Evolutionary conservation across 352 stramenopile species (phyloP), one percentile per base, ranked within the genome.

Genomic region (Phytopythium kandeliae): DNA sequence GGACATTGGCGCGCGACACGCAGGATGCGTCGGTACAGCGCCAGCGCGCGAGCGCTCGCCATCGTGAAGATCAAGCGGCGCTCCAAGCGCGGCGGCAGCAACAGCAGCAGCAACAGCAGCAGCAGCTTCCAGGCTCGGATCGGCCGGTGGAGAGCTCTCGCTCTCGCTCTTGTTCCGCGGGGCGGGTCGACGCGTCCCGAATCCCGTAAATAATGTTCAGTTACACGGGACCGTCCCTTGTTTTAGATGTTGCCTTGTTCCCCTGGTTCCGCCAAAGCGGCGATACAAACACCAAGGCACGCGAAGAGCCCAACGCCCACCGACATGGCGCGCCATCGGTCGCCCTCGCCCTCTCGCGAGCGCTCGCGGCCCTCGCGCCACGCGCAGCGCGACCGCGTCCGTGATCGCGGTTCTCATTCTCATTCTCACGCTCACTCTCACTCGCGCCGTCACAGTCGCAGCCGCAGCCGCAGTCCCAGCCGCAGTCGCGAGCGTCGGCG

Each of bases 21-120:
- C 44, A 92, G 62, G 40, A 90, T 75, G 56, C 78, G 82, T 36
- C 77, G 74, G 51, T 91, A 90, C 34, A 90, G 75, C 46, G 76
- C 57, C 22, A 89, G 61, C 54, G 75, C 77, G 56, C 73, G 69
- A n/a, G 2, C 19, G 49, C 58, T 51, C 51, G 38, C 33, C 48
- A 45, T 43, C 24, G 28, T 33, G 10, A 10, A 10, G 5, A 10
- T 10, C 10, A 5, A 10, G 28, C 5, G 10, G 10, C 28, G 10
- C 5, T 33, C 5, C 28, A 10, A 5, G 28, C 5, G 28, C 28
- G 10, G 28, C 28, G 28, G 28, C 5, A 11, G 28, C 28, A 33
- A 33, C 28, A 10, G 28, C 28, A 5, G 28, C 10, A 5, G 28
- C 28, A 11, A 5, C 5, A 33, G 10, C 28, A 5, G 28, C 28